Base-by-base conservation (phyloP, 148 eudicot species). In the Diospyros lotus region DNA sequence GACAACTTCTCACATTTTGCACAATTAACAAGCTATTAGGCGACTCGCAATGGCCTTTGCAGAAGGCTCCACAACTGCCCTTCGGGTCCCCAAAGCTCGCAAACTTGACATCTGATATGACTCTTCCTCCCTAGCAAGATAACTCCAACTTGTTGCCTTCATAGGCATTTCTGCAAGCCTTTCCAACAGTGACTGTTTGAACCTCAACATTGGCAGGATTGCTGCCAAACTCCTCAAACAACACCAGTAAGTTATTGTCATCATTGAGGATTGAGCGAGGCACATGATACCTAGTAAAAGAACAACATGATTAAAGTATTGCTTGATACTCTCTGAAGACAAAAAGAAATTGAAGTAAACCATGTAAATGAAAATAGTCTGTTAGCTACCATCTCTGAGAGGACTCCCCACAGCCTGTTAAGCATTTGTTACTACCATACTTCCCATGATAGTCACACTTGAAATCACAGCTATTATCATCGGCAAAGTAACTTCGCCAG, bases 21-120 rank as follows among this genome's bases (percentile, higher is more conserved):
- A 28, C 28, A 28, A 28, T 0, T 28, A 0, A 28, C 28, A 28
- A 28, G 0, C 28, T 28, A 55, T 55, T 13, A 64, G 89, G 79
- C 64, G 89, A 88, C 60, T 90, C 91, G 80, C 94, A 92, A 46
- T 82, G 38, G 58, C 97, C 90, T 75, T 89, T 85, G 80, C 77
- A 75, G 79, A 85, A 93, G 46, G 76, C 79, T 54, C 98, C 98
- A 80, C 98, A 93, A 60, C 93, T 87, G 69, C 98, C 98, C 38
- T 73, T 50, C 60, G 98, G 93, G 74, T 93, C 89, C 62, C 98
- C 98, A 66, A 89, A 93, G 82, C 98, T 93, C 9, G 98, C 98
- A 77, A 91, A 93, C 64, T 84, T 82, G 71, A 93, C 91, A 12
- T 93, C 78, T 61, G 98, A 89, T 58, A 93, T 93, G 73, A 84